These are phyloP conservation scores for Peronospora destructor DNA, from an alignment of 352 stramenopile genomes.

Conservation along the genomic window DNA sequence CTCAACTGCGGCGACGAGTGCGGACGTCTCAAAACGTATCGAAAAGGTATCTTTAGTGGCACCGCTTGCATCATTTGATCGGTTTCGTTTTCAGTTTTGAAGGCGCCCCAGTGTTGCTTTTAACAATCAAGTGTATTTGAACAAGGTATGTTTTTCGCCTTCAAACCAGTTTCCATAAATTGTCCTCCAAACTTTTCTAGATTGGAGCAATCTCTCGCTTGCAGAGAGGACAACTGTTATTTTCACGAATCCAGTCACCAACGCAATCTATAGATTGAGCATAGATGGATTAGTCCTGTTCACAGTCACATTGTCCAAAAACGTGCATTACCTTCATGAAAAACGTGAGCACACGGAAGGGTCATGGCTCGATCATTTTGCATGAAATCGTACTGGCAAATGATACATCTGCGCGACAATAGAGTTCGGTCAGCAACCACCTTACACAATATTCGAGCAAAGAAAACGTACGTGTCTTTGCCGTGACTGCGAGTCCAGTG, in stretches of 20 bases:
- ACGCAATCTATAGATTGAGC: slow-evolving; percentile 46
- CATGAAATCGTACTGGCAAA: slow-evolving; percentile 65
- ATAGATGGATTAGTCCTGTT: slow-evolving; percentile 1
- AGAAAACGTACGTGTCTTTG: slow-evolving; percentile 47
- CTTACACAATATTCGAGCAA: background rate
- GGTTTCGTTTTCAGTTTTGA: slow-evolving; percentile 30
- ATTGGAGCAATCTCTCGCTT: slow-evolving; percentile 52
- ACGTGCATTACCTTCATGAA: slow-evolving; percentile 49
- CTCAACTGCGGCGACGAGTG: background rate
- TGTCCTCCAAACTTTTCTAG: slow-evolving; percentile 5
- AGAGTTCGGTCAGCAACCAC: slow-evolving; percentile 1
- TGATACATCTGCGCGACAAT: slow-evolving; percentile 42
- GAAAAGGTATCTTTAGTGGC: background rate
- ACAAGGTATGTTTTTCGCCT: slow-evolving; percentile 11
- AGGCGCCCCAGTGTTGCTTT: background rate
- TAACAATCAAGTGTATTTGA: slow-evolving; percentile 7
- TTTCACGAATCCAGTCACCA: slow-evolving; percentile 59
- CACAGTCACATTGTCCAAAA: background rate
- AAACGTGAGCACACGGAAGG: slow-evolving; percentile 67
- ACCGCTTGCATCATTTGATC: slow-evolving; percentile 25
- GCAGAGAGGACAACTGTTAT: slow-evolving; percentile 74
- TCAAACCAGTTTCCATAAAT: slow-evolving; percentile 1
- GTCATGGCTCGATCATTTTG: slow-evolving; percentile 52
- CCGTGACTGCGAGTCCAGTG: slow-evolving; percentile 35
- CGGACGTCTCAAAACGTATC: background rate